Base-by-base conservation (phyloP, 345 rosid genomes). In the Geranium brycei region DNA sequence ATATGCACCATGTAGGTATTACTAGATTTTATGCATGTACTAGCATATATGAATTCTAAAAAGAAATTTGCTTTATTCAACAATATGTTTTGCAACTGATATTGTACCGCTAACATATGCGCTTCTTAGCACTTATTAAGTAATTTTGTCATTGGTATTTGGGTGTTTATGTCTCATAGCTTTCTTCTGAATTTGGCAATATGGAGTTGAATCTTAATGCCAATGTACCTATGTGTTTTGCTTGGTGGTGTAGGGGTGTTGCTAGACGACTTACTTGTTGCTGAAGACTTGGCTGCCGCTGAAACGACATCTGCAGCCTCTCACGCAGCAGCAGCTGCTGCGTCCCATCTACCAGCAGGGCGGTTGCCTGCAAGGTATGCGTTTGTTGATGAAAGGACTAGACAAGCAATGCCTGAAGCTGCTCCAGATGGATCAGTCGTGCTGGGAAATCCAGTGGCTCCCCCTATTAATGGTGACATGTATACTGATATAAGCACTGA, bases 251-350 rank as follows among this genome's bases (percentile, higher is more conserved):
- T 60, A 90, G 99, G 99, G 61, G 99, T 90, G 73, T 77, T 93
- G 85, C 91, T 90, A 63, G 99, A 93, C 85, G 99, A 93, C 77
- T 83, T 93, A 66, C 88, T 93, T 78, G 96, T 90, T 64, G 95
- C 96, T 67, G 99, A 93, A 78, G 99, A 93, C 79, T 83, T 90
- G 64, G 95, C 99, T 69, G 97, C 99, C 13, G 99, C 97, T n/a
- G 99, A 93, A 73, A 93, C 99, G 64, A 93, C 99, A 31, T 65
- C 73, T 66, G 97, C 97, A 73, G 97, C 99, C 65, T 93, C 97
- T 64, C 97, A 85, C 78, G 99, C 99, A 4, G 98, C 96, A 11
- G 96, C 85, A 1, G 96, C 95, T 0, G 96, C 96, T 71, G 83
- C 92, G 65, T 76, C 93, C 53, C 89, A 83, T 78, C 60, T 71